Evolutionary conservation across 2,329 filamentous ascomycete species (phyloP).

Genomic region (Geoglossum cookeanum): DNA sequence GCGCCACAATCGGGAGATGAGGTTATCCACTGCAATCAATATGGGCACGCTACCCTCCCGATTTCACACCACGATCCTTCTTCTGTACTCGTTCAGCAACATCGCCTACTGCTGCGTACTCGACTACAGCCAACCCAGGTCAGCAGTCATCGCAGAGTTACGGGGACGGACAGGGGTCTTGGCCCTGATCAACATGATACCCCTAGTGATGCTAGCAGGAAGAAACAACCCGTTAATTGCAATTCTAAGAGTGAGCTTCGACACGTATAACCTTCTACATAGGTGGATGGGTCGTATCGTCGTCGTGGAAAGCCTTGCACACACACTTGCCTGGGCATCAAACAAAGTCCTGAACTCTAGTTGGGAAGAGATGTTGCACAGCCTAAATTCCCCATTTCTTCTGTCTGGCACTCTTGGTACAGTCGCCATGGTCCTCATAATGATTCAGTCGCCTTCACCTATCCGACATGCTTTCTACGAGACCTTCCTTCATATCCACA

Average conservation of each 20-base stretch:
- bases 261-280: constrained; percentile 67
- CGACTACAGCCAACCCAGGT: constrained; percentile 32
- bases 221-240: constrained; percentile 63
- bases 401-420: constrained; percentile 21
- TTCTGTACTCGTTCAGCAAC: constrained; percentile 52
- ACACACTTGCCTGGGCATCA: constrained; percentile 39
- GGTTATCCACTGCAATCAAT: constrained; percentile 46
- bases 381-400: constrained; percentile 2
- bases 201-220: constrained; percentile 53
- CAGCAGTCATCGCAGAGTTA: constrained; percentile 29
- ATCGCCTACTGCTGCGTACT: constrained; percentile 57
- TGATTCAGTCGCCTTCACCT: constrained; percentile 49
- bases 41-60: constrained; percentile 65
- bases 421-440: constrained; percentile 39
- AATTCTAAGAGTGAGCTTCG: constrained; percentile 55
- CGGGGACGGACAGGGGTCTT: constrained; percentile 53
- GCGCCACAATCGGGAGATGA: constrained; percentile 58
- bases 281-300: constrained; percentile 66
- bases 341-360: constrained; percentile 29
- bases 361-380: not conserved
- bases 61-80: constrained; percentile 51
- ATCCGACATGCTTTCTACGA: constrained; percentile 66
- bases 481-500: constrained; percentile 55
- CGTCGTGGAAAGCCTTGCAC: constrained; percentile 46
- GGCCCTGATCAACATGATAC: constrained; percentile 58